These are phyloP conservation scores for Barnettozyma siamensis DNA, from an alignment of 805 yeast species.

Conservation along the genomic window DNA sequence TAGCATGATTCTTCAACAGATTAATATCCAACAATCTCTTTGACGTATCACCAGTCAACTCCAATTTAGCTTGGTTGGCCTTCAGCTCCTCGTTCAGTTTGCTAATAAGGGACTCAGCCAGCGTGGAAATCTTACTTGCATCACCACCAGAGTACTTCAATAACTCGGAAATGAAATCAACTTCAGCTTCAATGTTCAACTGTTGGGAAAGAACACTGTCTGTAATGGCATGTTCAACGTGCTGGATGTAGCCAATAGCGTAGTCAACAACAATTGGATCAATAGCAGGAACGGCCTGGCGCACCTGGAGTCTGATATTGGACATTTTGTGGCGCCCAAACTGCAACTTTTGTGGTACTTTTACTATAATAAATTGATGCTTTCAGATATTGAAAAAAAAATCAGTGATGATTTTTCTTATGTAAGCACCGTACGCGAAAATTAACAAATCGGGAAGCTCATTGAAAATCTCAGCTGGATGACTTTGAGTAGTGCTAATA, in stretches of 20 bases:
- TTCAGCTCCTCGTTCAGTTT: slow-evolving; percentile 47
- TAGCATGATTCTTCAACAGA: slow-evolving; percentile 55
- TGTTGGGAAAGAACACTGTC: slow-evolving; percentile 79
- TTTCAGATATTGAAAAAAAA: too few relatives aligned
- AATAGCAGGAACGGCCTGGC: slow-evolving; percentile 80
- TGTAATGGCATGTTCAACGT: slow-evolving; percentile 68
- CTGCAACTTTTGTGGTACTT: too few relatives aligned
- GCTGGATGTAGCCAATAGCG: slow-evolving; percentile 86
- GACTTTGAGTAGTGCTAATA: too few relatives aligned
- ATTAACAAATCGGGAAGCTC: too few relatives aligned
- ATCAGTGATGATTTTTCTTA: too few relatives aligned
- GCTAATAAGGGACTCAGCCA: slow-evolving; percentile 42
- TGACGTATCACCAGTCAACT: slow-evolving; percentile 80
- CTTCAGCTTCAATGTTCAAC: slow-evolving; percentile 61
- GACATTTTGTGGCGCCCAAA: slow-evolving; percentile 23
- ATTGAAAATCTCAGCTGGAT: too few relatives aligned
- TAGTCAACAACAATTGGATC: slow-evolving; percentile 86
- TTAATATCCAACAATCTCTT: slow-evolving; percentile 79
- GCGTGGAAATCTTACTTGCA: slow-evolving; percentile 41
- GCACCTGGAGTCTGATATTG: slow-evolving; percentile 49
- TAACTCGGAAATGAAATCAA: slow-evolving; percentile 58
- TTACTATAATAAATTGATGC: too few relatives aligned
- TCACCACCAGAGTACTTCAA: slow-evolving; percentile 83
- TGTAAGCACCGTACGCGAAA: too few relatives aligned
- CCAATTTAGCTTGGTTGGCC: slow-evolving; percentile 67